Evolutionary conservation across 2,329 filamentous ascomycete genomes (phyloP), one percentile per base, ranked within the genome.

Genomic region (Aspergillus tanneri): DNA sequence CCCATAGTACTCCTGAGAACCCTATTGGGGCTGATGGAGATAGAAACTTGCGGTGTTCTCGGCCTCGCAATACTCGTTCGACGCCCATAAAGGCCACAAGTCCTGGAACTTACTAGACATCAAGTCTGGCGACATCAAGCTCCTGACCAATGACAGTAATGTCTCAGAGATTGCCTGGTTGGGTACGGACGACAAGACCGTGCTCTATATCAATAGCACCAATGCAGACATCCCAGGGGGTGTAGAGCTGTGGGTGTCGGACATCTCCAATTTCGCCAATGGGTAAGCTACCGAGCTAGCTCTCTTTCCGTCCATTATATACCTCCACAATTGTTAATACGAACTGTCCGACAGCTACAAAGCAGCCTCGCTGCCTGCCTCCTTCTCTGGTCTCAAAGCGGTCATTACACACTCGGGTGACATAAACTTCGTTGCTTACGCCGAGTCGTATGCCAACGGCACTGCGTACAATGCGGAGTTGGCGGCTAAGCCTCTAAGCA

Each of bases 131-230:
- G 77, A 85, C 42, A 85, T 85, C 3, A 81, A 76, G 3, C 69
- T 84, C 10, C 74, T 95, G 9, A 85, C 82, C 38, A 79, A 86
- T 43, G 82, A 88, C 53, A 64, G 77, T 19, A 77, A 78, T 47
- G 83, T 84, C 43, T 83, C 80, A 47, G 88, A 92, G 64, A 82
- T 89, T 8, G 79, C 82, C 38, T 96, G 90, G 90, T 73, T 96
- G 25, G 80, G 82, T 28, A 82, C 88, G 34, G 78, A 80, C 27
- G 82, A 83, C 59, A 80, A 80, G 43, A 67, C 82, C 35, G 66
- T 83, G 68, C 78, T 75, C 62, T 86, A 75, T 55, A 72, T 85
- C 81, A 73, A 73, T 50, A 58, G 62, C 45, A 71, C 70, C 30
- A 72, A 72, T 47, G 59, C 69, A 1, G 62, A 71, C 8, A 65